Base-by-base conservation (phyloP, 2,329 filamentous ascomycete genomes). In the Phialemoniopsis sp. region DNA sequence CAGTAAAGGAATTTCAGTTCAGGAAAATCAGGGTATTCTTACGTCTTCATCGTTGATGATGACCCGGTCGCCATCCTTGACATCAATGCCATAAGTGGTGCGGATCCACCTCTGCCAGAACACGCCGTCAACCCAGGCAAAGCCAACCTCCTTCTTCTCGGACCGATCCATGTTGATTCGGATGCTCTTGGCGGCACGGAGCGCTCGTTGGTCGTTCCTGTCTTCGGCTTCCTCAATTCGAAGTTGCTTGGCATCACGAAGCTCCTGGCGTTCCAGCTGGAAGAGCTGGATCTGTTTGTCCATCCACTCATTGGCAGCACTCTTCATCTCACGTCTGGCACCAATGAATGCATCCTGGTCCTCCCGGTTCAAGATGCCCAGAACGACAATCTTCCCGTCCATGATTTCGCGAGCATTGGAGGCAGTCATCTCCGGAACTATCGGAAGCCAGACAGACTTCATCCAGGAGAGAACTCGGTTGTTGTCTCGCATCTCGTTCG, bases 101-200 rank as follows among this genome's bases (percentile, higher is more conserved):
- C 85, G 78, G 48, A 98, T 80, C 93, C 93, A 98, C 46, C 91
- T 80, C 63, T 97, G 90, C 93, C 93, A 98, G 63, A 97, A 97
- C 8, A 88, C 79, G 37, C 90, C 89, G 58, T 98, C 93, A 12
- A 97, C 89, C 93, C 93, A 98, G 12, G 93, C 93, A 63, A 98
- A 98, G 8, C 81, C 80, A 32, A 97, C 89, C 58, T 95, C 87
- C 61, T 91, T 95, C 51, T 85, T 84, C 56, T 89, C 82, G 38
- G 88, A 79, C 57, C 86, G 85, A 52, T 91, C 85, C 80, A 96
- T 94, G 52, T 89, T 87, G 58, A 98, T 90, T 26, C 83, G 82
- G 56, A 95, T 95, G 48, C 80, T 84, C 73, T 98, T 98, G 29
- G 93, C 94, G 32, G 85, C 77, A 29, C 89, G 78, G 43, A 96